Percentiles rank a stretch among this genome's conserved stretches.
These are phyloP conservation scores for Spencermartinsiella ligniputridi DNA, from an alignment of 1,139 yeast genomes.

Conservation along the genomic window DNA sequence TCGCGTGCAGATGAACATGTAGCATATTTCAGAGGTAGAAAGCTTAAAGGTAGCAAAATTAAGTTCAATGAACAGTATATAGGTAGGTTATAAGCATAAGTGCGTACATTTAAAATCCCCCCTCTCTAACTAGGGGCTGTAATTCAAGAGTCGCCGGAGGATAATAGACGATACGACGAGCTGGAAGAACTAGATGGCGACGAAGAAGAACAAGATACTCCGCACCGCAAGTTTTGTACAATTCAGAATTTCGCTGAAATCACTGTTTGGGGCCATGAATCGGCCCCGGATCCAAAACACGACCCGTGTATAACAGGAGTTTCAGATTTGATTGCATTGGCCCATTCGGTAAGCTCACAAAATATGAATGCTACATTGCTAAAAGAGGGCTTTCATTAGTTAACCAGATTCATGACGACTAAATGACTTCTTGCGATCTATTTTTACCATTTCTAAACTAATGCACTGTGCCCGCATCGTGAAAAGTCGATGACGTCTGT, in stretches of 20 bases:
- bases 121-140: conserved; percentile 9
- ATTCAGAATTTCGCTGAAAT: conserved; percentile 18
- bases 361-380: too few species aligned
- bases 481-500: too few species aligned
- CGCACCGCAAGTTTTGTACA: conserved; percentile 15
- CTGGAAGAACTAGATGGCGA: conserved; percentile 4
- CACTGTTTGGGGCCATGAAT: conserved; percentile 31
- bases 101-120: conserved; percentile 6
- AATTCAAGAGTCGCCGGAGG: conserved; percentile 9
- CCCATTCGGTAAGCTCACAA: conserved; percentile 23
- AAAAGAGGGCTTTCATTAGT: too few species aligned
- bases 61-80: conserved; percentile 6
- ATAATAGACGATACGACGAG: conserved; percentile 7
- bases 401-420: neutral
- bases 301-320: conserved; percentile 12
- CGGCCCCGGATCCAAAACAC: conserved; percentile 19
- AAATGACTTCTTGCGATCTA: neutral
- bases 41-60: conserved; percentile 20
- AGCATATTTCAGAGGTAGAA: conserved; percentile 28
- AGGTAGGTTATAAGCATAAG: conserved; percentile 13
- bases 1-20: conserved; percentile 7
- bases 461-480: too few species aligned
- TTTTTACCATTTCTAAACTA: neutral
- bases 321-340: conserved; percentile 13
- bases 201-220: conserved; percentile 12